Percentiles rank a stretch among this genome's conserved stretches.
These are phyloP conservation scores for Coniochaeta prunicola DNA, from an alignment of 2,329 filamentous ascomycete species.

Conservation along the genomic window DNA sequence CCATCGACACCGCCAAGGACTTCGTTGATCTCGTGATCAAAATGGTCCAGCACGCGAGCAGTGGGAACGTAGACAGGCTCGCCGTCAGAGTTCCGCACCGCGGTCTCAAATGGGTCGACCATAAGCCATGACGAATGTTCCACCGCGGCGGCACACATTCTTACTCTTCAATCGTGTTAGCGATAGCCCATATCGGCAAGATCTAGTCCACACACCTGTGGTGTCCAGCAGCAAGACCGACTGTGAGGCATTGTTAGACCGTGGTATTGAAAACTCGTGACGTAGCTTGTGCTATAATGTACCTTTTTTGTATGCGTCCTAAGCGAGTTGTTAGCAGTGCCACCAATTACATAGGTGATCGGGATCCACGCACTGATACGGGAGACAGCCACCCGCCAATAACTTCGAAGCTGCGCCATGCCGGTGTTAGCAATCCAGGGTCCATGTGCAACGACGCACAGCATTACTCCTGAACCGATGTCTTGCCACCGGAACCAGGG, in stretches of 20 bases:
- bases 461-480: background rate
- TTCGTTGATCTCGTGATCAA: conserved; percentile 82
- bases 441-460: background rate
- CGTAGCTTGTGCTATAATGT: background rate
- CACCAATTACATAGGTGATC: background rate
- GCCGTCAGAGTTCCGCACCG: conserved; percentile 38
- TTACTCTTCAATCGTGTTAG: conserved; percentile 37
- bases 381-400: conserved; percentile 79
- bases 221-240: conserved; percentile 64
- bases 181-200: background rate
- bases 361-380: conserved; percentile 22
- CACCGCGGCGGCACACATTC: conserved; percentile 82
- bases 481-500: background rate
- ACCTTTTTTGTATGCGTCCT: background rate
- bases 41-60: conserved; percentile 83
- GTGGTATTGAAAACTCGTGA: background rate
- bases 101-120: conserved; percentile 79
- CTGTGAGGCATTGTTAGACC: conserved; percentile 15
- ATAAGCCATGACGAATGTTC: conserved; percentile 73
- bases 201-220: conserved; percentile 33
- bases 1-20: conserved; percentile 67
- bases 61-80: conserved; percentile 80
- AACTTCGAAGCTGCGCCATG: conserved; percentile 57
- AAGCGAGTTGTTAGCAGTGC: background rate
- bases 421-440: background rate